A percentile compares a stretch with the other conserved stretches of the same genome.
phyloP scores from a whole-genome alignment of 1,284 basidiomycete species.

The Veloporphyrellus conicus region DNA sequence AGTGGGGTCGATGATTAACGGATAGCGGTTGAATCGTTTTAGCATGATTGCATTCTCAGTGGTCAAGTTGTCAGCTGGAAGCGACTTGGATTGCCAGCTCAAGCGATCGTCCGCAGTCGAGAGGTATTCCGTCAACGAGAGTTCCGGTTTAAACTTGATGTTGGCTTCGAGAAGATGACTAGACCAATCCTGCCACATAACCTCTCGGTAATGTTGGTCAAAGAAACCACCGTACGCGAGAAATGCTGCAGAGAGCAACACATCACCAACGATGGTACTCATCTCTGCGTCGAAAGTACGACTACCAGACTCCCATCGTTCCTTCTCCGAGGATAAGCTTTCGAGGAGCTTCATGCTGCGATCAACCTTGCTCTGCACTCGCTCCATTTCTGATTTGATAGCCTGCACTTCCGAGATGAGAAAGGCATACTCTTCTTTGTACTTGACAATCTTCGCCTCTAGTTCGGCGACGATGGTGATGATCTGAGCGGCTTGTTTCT shows the following conservation, averaged over 20 bases:
- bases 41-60: constrained; percentile 99
- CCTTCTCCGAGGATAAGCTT: constrained; percentile 92
- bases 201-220: constrained; percentile 96
- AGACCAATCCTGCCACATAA: constrained; percentile 96
- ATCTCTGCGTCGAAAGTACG: constrained; percentile 97
- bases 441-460: constrained; percentile 86
- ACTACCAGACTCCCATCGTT: constrained; percentile 93
- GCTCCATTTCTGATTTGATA: constrained; percentile 97
- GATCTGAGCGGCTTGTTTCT: constrained; percentile 86
- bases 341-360: constrained; percentile 94
- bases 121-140: constrained; percentile 92
- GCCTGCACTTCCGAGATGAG: constrained; percentile 97
- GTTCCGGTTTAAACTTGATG: constrained; percentile 89
- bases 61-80: constrained; percentile 93
- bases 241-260: constrained; percentile 94
- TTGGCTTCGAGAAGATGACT: constrained; percentile 84
- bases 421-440: constrained; percentile 97
- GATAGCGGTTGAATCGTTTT: constrained; percentile 96
- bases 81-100: constrained; percentile 90
- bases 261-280: constrained; percentile 98
- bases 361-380: constrained; percentile 95
- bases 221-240: constrained; percentile 98
- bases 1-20: constrained; percentile 96
- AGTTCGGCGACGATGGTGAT: constrained; percentile 92
- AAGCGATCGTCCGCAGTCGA: constrained; percentile 97